These are phyloP conservation scores for Zymoseptoria passerinii DNA, from an alignment of 2,329 filamentous ascomycete species.

Conservation along the genomic window DNA sequence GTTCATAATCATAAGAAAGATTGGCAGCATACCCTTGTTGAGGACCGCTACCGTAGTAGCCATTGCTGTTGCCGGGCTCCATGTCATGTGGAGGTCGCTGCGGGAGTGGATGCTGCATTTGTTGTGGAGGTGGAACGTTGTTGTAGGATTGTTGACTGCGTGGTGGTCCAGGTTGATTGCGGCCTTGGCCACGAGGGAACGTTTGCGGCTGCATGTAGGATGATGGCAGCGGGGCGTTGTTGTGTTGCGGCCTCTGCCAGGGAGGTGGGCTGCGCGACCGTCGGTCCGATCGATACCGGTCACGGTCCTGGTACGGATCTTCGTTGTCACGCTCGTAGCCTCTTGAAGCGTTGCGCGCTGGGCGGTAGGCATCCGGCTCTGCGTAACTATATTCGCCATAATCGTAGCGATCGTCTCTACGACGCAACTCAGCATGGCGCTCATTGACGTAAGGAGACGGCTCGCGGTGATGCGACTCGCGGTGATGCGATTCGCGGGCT, in stretches of 20 bases:
- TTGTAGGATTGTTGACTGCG: background rate
- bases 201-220: background rate
- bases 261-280: background rate
- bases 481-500: background rate
- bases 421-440: background rate
- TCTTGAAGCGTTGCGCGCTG: background rate
- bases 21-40: background rate
- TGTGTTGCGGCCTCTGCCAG: background rate
- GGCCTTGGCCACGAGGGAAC: background rate
- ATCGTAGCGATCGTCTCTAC: background rate
- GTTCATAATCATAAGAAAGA: background rate
- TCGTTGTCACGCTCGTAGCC: background rate
- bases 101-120: background rate
- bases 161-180: background rate
- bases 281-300: background rate
- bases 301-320: background rate
- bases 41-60: background rate
- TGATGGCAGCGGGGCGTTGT: background rate
- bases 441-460: background rate
- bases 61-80: background rate
- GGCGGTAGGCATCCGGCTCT: background rate
- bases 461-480: background rate
- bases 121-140: background rate
- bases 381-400: background rate
- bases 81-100: background rate